Evolutionary conservation across 768 basidiomycete genomes (phyloP).

Genomic region (Amanita subjunquillea): DNA sequence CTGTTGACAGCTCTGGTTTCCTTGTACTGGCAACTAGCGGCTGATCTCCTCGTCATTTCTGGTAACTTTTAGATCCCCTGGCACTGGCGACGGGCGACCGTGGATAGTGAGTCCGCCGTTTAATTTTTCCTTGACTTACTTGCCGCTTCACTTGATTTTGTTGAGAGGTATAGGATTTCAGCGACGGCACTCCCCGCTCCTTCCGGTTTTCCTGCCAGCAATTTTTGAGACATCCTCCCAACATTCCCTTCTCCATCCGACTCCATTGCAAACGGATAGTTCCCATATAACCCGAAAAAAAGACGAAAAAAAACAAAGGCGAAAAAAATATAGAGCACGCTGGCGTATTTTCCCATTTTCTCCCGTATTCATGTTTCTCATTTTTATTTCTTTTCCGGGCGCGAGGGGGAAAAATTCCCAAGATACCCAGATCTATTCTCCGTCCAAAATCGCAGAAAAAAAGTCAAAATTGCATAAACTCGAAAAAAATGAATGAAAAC

Average conservation of each 20-base stretch:
- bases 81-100: conserved; percentile 1
- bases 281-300: not conserved
- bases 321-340: not conserved
- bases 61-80: not conserved
- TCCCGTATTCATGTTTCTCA: not conserved
- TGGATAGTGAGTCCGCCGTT: no score
- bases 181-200: no score
- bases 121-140: no score
- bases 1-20: not conserved
- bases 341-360: not conserved
- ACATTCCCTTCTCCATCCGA: no score
- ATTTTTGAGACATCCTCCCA: no score
- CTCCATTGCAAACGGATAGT: not conserved
- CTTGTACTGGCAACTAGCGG: no score
- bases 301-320: not conserved
- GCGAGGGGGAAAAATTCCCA: not conserved
- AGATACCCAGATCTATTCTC: not conserved
- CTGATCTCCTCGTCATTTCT: not conserved
- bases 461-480: not conserved
- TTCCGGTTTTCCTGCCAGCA: no score
- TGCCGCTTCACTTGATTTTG: no score
- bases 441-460: not conserved
- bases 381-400: not conserved
- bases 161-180: no score
- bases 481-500: not conserved